Evolutionary conservation across 208 protist species (phyloP).

Genomic region (Leishmania arabica): DNA sequence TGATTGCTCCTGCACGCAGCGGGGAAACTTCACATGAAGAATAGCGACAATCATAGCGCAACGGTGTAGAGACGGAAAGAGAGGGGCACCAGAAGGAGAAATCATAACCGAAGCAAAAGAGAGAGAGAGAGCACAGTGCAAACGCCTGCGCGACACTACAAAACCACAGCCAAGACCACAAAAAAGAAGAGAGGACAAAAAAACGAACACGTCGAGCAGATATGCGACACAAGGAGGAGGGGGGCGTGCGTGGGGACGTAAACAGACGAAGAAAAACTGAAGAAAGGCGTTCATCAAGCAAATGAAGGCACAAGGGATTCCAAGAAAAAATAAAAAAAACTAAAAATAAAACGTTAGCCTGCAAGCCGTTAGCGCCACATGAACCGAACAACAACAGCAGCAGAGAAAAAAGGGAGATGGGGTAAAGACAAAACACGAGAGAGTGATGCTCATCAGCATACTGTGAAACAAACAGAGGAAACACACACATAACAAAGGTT

Average conservation of each 20-base stretch:
- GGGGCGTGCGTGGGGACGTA: neutral
- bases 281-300: neutral
- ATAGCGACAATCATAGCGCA: neutral
- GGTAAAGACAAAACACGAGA: neutral
- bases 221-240: no score
- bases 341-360: neutral
- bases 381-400: neutral
- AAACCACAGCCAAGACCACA: neutral
- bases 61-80: conserved; percentile 10
- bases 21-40: neutral
- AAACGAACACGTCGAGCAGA: no score
- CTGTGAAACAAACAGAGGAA: neutral
- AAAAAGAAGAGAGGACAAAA: neutral
- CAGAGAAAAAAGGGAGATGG: neutral
- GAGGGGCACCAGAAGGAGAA: neutral
- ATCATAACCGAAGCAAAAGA: neutral
- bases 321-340: neutral
- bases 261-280: neutral
- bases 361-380: neutral
- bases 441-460: neutral
- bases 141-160: neutral
- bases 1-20: neutral
- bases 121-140: neutral
- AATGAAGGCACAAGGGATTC: neutral
- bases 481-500: neutral